Base-by-base conservation (phyloP, 768 basidiomycete species). In the Goffeauzyma gilvescens region DNA sequence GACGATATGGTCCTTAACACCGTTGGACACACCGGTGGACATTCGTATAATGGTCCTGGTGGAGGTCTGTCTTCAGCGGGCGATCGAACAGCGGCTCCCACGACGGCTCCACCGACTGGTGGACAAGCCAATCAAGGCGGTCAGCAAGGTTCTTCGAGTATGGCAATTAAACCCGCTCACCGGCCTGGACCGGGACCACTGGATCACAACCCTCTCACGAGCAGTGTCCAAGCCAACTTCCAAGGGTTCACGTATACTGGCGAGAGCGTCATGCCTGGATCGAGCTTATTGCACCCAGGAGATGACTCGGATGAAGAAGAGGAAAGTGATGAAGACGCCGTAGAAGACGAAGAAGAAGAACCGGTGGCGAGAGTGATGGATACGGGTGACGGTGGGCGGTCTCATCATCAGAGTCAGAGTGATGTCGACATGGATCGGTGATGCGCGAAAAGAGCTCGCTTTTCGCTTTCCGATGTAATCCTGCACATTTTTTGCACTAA, bases 161-260 rank as follows among this genome's bases (percentile, higher is more conserved):
- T 62, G 46, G 55, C 53, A 5, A 63, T 62, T 45, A 56, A 61
- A 46, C 43, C 53, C 4, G 40, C 37, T 15, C n/a, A n/a, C n/a
- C 37, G 59, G 43, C 60, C 59, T 15, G 48, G 52, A 13, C 32
- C 47, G 1, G 46, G 50, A 7, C 51, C 51, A 5, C 30, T 45
- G 23, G 66, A 53, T 31, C 76, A 74, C 9, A 76, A 72, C 24
- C 85, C 83, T 30, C 68, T 95, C 57, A 89, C 87, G 49, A 83
- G 69, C 60, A 83, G 79, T 57, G 82, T 95, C 34, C 89, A 96
- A 67, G 89, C 89, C 67, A 86, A 93, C 60, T 96, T 96, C 65
- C 73, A 79, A 34, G 90, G 90, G 15, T 96, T 96, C 70, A 89
- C 66, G 8, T 68, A 67, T 49, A 64, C 63, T 26, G 67, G 67